Evolutionary conservation across 176 grass and related monocot genomes (phyloP).

Genomic region (Guadua angustifolia): DNA sequence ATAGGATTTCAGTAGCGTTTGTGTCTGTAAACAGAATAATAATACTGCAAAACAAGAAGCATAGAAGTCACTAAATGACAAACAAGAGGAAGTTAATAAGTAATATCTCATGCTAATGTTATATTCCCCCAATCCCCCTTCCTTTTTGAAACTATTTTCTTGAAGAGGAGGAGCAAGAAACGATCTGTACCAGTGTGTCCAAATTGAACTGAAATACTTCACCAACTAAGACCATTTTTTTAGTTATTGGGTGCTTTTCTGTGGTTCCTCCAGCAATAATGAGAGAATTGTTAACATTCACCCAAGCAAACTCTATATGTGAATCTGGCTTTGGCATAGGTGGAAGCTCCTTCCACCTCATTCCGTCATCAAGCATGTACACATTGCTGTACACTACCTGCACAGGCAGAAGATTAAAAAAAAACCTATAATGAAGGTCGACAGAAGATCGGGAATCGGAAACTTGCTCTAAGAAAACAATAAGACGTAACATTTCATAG

Average conservation of each 20-base stretch:
- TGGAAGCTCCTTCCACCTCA: slow-evolving; percentile 81
- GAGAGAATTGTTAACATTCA: slow-evolving; percentile 83
- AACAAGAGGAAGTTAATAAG: neutral
- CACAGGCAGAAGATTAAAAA: slow-evolving; percentile 38
- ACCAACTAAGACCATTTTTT: slow-evolving; percentile 89
- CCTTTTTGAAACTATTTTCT: neutral
- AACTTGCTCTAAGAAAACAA: slow-evolving; percentile 32
- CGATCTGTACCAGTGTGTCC: slow-evolving; percentile 59
- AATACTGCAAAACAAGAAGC: neutral
- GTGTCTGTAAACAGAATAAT: neutral
- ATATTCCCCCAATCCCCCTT: neutral
- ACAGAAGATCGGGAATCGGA: neutral
- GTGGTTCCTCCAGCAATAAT: slow-evolving; percentile 91
- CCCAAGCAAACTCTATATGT: slow-evolving; percentile 96
- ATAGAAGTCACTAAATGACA: neutral
- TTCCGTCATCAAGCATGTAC: slow-evolving; percentile 85
- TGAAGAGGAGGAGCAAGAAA: neutral
- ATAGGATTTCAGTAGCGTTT: neutral
- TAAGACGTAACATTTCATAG: neutral
- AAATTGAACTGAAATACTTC: slow-evolving; percentile 94
- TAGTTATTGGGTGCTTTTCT: slow-evolving; percentile 84
- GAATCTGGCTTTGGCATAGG: slow-evolving; percentile 92
- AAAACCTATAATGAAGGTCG: neutral
- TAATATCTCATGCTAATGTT: neutral
- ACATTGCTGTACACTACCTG: slow-evolving; percentile 93